Evolutionary conservation across 805 yeast species (phyloP), one percentile per base, ranked within the genome.

Genomic region (Lipomyces kockii): DNA sequence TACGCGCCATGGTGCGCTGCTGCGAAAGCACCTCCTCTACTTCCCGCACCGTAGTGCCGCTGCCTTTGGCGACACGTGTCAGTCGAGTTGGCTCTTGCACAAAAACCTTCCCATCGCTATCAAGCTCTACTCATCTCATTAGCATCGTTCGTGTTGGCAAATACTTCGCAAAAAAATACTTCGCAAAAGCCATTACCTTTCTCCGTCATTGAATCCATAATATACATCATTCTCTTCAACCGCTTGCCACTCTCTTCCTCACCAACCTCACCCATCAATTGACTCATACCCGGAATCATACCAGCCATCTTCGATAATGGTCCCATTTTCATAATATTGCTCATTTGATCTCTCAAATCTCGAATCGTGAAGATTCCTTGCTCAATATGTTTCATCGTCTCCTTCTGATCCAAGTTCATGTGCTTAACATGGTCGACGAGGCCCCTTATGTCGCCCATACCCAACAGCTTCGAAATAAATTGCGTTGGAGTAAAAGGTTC

Each of bases 141-240:
- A n/a, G 37, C 20, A 14, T n/a, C 35, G 25, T n/a, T 27, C 22
- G 2, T 27, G n/a, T 2, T 5, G 22, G 60, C 8, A 8, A 61
- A 53, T 61, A 6, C n/a, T n/a, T n/a, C n/a, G n/a, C n/a, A n/a
- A n/a, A n/a, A n/a, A n/a, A n/a, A n/a, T n/a, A n/a, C n/a, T 37
- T 32, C 3, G 14, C 35, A 52, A 14, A 34, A 29, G 11, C 11
- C 8, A 56, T 22, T 55, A 64, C 64, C 64, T 75, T 89, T 83
- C 71, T 88, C 88, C 1, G 97, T 94, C 99, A 94, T 94, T 1
- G 98, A 92, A 78, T 94, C 99, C 90, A 94, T 86, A 35, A 94
- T 88, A 75, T 86, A 93, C 58, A 94, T 88, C 96, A 94, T 92
- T 71, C 89, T 84, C 77, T 93, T 94, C 81, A 94, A 83, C 75